Evolutionary conservation across 2,329 filamentous ascomycete genomes (phyloP).

Genomic region (Venturia effusa): DNA sequence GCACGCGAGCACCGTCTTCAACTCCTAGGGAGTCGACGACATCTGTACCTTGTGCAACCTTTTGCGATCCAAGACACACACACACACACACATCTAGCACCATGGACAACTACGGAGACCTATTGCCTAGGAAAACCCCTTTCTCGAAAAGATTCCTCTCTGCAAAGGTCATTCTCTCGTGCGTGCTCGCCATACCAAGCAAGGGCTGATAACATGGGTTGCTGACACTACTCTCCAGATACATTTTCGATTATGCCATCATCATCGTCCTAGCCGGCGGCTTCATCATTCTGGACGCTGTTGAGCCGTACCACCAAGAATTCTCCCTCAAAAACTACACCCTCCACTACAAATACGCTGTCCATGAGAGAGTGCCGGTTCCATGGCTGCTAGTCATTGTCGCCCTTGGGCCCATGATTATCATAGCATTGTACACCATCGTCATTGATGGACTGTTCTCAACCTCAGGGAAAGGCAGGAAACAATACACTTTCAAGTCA

Average conservation of each 20-base stretch:
- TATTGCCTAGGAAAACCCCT: conserved; percentile 32
- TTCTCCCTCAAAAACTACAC: conserved; percentile 34
- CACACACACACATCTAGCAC: neutral
- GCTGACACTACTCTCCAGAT: conserved; percentile 31
- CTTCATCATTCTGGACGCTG: conserved; percentile 9
- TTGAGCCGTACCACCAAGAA: conserved; percentile 12
- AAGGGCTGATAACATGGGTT: neutral
- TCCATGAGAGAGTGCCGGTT: conserved; percentile 44
- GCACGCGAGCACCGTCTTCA: neutral
- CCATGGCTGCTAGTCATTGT: conserved; percentile 38
- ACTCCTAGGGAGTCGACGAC: neutral
- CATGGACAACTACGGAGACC: conserved; percentile 13
- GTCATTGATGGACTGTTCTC: conserved; percentile 49
- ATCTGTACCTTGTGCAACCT: neutral
- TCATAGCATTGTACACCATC: conserved; percentile 46
- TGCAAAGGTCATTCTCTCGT: conserved; percentile 43
- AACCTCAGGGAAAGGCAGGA: conserved; percentile 29
- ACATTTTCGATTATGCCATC: conserved; percentile 48
- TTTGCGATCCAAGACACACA: neutral
- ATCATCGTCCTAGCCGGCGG: conserved; percentile 22
- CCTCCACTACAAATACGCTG: conserved; percentile 47
- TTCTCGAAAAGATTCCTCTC: conserved; percentile 43
- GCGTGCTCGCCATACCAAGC: conserved; percentile 18
- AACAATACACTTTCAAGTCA: conserved; percentile 41
- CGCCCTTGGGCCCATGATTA: conserved; percentile 35